Evolutionary conservation across 768 basidiomycete genomes (phyloP).

Genomic region (Boletellus ananas): DNA sequence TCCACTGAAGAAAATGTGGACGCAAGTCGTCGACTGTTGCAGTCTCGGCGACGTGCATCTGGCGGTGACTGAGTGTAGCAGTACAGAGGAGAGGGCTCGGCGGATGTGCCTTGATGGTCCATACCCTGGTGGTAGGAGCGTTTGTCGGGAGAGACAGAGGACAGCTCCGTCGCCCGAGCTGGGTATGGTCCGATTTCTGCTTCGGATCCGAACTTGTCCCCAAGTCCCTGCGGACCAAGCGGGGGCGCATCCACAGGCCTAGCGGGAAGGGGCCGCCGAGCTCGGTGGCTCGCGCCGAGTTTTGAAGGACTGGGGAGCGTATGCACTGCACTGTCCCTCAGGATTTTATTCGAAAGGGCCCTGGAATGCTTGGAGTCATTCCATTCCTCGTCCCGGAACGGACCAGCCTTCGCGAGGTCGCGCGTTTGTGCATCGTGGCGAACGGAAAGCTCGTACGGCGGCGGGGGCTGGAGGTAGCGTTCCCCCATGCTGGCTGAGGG

Average conservation of each 20-base stretch:
- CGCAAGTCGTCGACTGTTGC: constrained; percentile 4
- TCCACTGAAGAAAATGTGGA: constrained; percentile 6
- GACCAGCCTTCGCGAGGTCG: constrained; percentile 8
- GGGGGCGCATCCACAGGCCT: constrained; percentile 12
- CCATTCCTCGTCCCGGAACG: constrained; percentile 14
- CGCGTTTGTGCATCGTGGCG: constrained; percentile 37
- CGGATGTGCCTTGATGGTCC: constrained; percentile 21
- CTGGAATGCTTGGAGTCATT: constrained; percentile 12
- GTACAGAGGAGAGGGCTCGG: constrained; percentile 18
- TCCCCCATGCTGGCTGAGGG: constrained; percentile 21
- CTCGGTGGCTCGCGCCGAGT: constrained; percentile 2
- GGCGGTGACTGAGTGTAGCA: constrained; percentile 21
- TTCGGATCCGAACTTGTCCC: background rate
- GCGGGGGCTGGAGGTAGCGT: constrained; percentile 33
- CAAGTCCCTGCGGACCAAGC: background rate
- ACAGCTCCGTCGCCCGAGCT: constrained; percentile 6
- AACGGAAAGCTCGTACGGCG: constrained; percentile 39
- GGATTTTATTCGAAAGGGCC: constrained; percentile 4
- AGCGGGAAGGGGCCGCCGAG: constrained; percentile 25
- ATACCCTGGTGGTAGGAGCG: constrained; percentile 31
- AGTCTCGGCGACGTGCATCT: constrained; percentile 15
- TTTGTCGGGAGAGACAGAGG: constrained; percentile 33
- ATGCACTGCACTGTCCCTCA: background rate
- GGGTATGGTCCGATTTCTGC: constrained; percentile 6
- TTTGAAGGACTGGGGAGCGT: constrained; percentile 2